Evolutionary conservation across 768 basidiomycete species (phyloP), one percentile per base, ranked within the genome.

Genomic region (Cystofilobasidium ferigula): DNA sequence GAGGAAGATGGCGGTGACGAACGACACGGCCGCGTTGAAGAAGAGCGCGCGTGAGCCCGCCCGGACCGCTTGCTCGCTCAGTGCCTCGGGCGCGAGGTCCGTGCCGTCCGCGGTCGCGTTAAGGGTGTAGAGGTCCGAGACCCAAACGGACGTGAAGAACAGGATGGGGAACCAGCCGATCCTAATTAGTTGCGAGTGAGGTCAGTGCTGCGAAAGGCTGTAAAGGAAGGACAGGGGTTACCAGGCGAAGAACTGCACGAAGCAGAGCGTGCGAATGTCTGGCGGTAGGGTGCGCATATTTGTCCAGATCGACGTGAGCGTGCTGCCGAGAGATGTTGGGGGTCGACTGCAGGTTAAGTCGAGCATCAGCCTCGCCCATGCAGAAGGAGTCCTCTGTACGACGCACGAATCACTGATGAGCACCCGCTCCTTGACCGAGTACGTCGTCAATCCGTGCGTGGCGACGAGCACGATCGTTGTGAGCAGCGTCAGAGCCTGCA

Each of bases 111-210:
- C 48, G 30, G 13, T 24, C 34, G 64, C 53, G 60, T 54, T 28
- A 40, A 22, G 28, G 68, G 84, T 87, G 79, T 95, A 84, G 14
- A 94, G 80, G 71, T 94, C 93, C 14, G 88, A 88, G 62, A 95
- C 81, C 76, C 91, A 97, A 30, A 89, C 78, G 1, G 87, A 86
- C 3, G 85, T 86, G 78, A 90, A 93, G 76, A 93, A 92, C 1
- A 94, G 79, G 30, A 91, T 77, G 0, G 93, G 92, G 72, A 94
- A 95, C 94, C 65, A 67, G 42, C 65, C 58, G 24, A 60, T 60
- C 58, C 65, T 64, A 20, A 7, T 6, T 8, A 62, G 24, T 18
- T 30, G 28, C 26, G 22, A 47, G 61, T 32, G 20, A 47, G 35
- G 10, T 22, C 3, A n/a, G 10, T 20, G 43, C 43, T 20, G 9